Evolutionary conservation across 208 protist genomes (phyloP).

Genomic region (Trypanosoma lewisi): DNA sequence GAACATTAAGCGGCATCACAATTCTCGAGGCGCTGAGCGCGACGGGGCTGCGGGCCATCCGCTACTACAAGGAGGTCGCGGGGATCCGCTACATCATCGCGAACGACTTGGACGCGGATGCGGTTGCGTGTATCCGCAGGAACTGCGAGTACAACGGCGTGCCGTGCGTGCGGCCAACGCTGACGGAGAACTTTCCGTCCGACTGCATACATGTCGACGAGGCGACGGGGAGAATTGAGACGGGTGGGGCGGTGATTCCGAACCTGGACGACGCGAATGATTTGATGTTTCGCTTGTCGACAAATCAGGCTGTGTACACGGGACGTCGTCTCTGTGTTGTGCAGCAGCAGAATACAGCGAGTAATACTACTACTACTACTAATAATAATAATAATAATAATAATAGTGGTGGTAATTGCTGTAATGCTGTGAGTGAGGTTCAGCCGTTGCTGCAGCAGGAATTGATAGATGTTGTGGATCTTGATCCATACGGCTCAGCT

Average conservation of each 20-base stretch:
- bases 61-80: conserved; percentile 97
- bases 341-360: neutral
- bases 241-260: conserved; percentile 78
- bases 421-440: neutral
- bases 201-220: conserved; percentile 37
- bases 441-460: conserved; percentile 82
- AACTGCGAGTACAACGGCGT: conserved; percentile 97
- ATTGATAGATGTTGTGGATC: conserved; percentile 97
- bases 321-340: conserved; percentile 48
- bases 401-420: neutral
- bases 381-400: neutral
- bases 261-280: conserved; percentile 93
- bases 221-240: conserved; percentile 22
- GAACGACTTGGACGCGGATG: conserved; percentile 96
- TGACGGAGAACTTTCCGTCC: conserved; percentile 81
- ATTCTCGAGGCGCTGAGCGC: conserved; percentile 98
- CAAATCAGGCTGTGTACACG: conserved; percentile 48
- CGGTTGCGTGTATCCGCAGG: conserved; percentile 93
- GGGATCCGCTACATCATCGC: conserved; percentile 96
- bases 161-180: conserved; percentile 38
- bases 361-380: neutral
- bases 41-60: conserved; percentile 96
- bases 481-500: conserved; percentile 99
- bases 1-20: conserved; percentile 79
- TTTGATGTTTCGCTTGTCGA: conserved; percentile 84